Base-by-base conservation (phyloP, 2,329 filamentous ascomycete species). In the Fusarium oligoseptatum region DNA sequence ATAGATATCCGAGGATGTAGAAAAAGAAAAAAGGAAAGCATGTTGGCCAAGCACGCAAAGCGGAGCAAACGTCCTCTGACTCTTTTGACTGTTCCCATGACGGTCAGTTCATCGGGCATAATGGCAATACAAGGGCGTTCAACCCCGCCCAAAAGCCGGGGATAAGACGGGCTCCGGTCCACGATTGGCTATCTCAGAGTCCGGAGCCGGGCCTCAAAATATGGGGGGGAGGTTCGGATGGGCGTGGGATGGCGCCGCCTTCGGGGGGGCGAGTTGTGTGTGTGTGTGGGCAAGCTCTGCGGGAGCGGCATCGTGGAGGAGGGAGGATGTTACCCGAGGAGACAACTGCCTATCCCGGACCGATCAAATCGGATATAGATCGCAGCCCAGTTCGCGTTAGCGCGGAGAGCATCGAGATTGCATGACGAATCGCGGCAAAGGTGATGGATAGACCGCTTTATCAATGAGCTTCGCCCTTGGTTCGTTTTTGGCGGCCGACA, bases 201-300 rank as follows among this genome's bases (percentile, higher is more conserved):
- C 76, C 74, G 74, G 70, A 77, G 77, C 74, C 74, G 76, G 77
- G 77, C 69, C 73, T 68, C 71, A 72, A 65, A 74, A 71, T 71
- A 74, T 71, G 70, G 73, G 73, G 56, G 56, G 20, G 29, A 22
- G 37, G 20, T 50, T 32, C n/a, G 67, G 67, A 56, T 55, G 57
- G 45, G 69, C 52, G 72, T 74, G 69, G 66, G 72, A 64, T 73
- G 52, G 71, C 68, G 56, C 71, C 68, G 72, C 55, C 60, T 62
- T 72, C 56, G 64, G 60, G 64, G 71, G 71, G 67, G 4, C 24
- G 24, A 24, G 24, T 24, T 24, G 64, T 64, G 72, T 69, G 58
- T 48, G 45, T 48, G 45, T 50, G 45, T 10, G 45, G 58, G 32
- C 36, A 29, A 29, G 57, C 52, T 32, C 58, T 69, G 68, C 27